Evolutionary conservation across 495 filamentous ascomycete species (phyloP).

Genomic region (Aspergillus panamensis): DNA sequence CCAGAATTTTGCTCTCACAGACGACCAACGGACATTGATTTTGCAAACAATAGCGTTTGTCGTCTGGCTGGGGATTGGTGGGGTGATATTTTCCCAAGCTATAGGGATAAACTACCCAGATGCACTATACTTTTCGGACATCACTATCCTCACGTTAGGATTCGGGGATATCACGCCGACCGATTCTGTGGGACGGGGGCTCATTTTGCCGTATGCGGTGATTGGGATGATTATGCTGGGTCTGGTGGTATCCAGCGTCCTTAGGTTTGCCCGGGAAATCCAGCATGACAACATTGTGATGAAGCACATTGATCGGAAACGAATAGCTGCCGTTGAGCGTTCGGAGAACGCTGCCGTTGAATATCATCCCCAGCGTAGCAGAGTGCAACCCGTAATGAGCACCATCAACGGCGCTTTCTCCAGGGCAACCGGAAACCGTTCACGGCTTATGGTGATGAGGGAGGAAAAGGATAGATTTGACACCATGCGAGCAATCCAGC

Average conservation of each 20-base stretch:
- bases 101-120: conserved; percentile 51
- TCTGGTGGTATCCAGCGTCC: conserved; percentile 80
- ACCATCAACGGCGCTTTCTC: conserved; percentile 24
- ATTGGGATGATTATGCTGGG: conserved; percentile 84
- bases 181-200: conserved; percentile 51
- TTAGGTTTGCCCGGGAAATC: conserved; percentile 62
- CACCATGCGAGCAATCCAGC: conserved; percentile 78
- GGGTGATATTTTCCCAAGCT: conserved; percentile 51
- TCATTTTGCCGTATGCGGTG: conserved; percentile 80
- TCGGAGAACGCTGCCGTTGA: conserved; percentile 12
- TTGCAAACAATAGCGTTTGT: conserved; percentile 62
- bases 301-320: conserved; percentile 56
- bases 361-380: conserved; percentile 12
- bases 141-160: conserved; percentile 64
- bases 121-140: conserved; percentile 61
- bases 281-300: conserved; percentile 64
- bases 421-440: conserved; percentile 13
- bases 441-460: conserved; percentile 35
- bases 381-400: conserved; percentile 23
- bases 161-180: conserved; percentile 56
- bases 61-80: conserved; percentile 59
- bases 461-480: conserved; percentile 69
- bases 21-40: conserved; percentile 66
- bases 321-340: conserved; percentile 54
- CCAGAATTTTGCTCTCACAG: conserved; percentile 68